Percentiles rank a stretch among this genome's conserved stretches.
These are phyloP conservation scores for Thecaphora thlaspeos DNA, from an alignment of 1,284 basidiomycete species.

Conservation along the genomic window DNA sequence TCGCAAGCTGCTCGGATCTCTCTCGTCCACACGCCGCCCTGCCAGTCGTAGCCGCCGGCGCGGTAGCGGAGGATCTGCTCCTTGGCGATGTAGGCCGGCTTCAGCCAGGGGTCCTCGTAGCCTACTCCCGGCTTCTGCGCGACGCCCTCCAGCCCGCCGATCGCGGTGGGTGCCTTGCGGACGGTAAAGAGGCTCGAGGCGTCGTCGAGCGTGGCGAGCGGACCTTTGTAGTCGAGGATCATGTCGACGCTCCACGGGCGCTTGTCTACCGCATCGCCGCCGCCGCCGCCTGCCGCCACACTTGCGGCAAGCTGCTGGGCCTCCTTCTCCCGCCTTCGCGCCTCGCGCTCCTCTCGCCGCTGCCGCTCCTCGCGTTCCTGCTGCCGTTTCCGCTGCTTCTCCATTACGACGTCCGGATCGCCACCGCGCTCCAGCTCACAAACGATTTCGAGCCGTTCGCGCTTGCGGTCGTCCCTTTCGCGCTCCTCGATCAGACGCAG, in stretches of 20 bases:
- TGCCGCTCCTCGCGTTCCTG: constrained; percentile 32
- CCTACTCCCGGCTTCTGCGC: constrained; percentile 16
- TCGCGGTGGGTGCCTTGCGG: constrained; percentile 28
- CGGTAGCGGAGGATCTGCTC: constrained; percentile 37
- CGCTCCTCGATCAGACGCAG: constrained; percentile 42
- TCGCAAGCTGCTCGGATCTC: constrained; percentile 38
- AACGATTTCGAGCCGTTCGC: constrained; percentile 47
- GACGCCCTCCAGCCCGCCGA: constrained; percentile 36
- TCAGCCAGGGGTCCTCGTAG: constrained; percentile 50
- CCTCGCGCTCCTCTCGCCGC: constrained; percentile 16
- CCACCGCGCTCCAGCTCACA: constrained; percentile 41
- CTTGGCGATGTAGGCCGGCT: constrained; percentile 24
- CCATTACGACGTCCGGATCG: constrained; percentile 40
- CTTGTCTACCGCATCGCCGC: constrained; percentile 11
- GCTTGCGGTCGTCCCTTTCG: constrained; percentile 34
- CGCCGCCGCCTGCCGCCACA: constrained; percentile 3
- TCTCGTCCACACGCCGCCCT: constrained; percentile 42
- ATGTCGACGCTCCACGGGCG: constrained; percentile 37
- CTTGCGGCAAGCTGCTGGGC: constrained; percentile 14
- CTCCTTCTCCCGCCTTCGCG: constrained; percentile 23
- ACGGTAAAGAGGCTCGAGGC: constrained; percentile 30
- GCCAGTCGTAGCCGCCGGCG: constrained; percentile 50
- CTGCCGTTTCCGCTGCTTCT: constrained; percentile 32
- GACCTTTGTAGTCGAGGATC: constrained; percentile 46
- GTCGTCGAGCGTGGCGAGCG: constrained; percentile 47